Evolutionary conservation across 495 filamentous ascomycete genomes (phyloP).

Genomic region (Hypoxylon subgilvum): DNA sequence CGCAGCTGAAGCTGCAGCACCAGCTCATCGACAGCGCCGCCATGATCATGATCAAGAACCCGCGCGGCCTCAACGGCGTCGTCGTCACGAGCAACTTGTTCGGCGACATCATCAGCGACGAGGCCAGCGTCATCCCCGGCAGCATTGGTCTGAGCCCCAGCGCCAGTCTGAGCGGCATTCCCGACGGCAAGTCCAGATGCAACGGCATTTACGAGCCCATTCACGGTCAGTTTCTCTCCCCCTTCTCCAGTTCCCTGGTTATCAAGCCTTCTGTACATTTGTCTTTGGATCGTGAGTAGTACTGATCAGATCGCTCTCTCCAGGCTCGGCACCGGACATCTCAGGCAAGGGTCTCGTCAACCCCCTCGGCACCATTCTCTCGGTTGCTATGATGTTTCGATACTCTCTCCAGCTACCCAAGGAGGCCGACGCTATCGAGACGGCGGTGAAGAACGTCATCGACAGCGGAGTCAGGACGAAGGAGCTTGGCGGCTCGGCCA

Average conservation of each 20-base stretch:
- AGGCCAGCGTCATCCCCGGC: constrained; percentile 95
- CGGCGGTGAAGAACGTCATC: constrained; percentile 77
- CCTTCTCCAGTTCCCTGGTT: neutral
- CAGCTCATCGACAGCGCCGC: constrained; percentile 95
- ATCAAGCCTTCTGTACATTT: neutral
- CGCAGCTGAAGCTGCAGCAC: constrained; percentile 80
- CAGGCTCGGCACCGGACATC: constrained; percentile 76
- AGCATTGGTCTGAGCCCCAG: constrained; percentile 88
- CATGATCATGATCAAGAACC: constrained; percentile 98
- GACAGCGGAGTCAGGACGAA: constrained; percentile 75
- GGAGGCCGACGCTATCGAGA: constrained; percentile 76
- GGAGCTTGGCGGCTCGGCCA: constrained; percentile 77
- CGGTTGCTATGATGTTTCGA: constrained; percentile 88
- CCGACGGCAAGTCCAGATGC: constrained; percentile 74
- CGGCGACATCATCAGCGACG: constrained; percentile 95
- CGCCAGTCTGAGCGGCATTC: constrained; percentile 84
- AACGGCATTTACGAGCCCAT: constrained; percentile 98
- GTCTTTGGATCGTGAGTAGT: constrained; percentile 12
- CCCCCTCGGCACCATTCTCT: constrained; percentile 81
- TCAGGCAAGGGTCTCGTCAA: constrained; percentile 89
- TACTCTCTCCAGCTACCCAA: constrained; percentile 81
- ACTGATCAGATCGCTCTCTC: neutral
- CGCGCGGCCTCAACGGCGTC: constrained; percentile 86
- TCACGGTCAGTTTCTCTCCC: constrained; percentile 69
- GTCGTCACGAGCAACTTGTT: constrained; percentile 94